These are phyloP conservation scores for Passiflora organensis DNA, from an alignment of 345 rosid species.

Conservation along the genomic window DNA sequence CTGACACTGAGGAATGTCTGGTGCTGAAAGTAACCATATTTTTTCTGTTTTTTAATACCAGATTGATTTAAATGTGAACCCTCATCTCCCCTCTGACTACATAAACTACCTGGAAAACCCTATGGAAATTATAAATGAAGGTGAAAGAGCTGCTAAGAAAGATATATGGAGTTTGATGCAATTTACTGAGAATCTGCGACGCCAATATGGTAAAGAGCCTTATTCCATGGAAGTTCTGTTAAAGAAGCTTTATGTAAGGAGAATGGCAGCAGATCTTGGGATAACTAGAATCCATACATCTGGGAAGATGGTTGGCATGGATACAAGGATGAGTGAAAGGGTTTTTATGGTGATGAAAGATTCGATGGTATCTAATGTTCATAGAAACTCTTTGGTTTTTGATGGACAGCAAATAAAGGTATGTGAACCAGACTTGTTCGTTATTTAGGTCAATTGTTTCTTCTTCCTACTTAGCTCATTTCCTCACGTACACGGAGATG, in stretches of 20 bases:
- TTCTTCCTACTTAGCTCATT: neutral
- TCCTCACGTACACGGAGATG: no score
- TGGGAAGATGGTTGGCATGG: constrained; percentile 86
- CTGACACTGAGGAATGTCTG: no score
- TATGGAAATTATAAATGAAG: constrained; percentile 69
- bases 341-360: constrained; percentile 81
- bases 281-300: constrained; percentile 62
- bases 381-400: constrained; percentile 55
- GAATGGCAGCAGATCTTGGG: constrained; percentile 98
- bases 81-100: constrained; percentile 83
- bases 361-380: constrained; percentile 62
- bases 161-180: constrained; percentile 81
- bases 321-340: constrained; percentile 69
- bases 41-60: constrained; percentile 20
- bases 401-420: constrained; percentile 79
- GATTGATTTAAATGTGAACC: constrained; percentile 78
- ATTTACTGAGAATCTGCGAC: constrained; percentile 77
- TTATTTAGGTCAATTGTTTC: neutral
- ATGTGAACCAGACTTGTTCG: constrained; percentile 13
- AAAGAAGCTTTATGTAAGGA: constrained; percentile 83
- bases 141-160: constrained; percentile 82
- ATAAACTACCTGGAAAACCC: constrained; percentile 82
- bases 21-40: neutral
- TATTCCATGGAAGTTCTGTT: constrained; percentile 78
- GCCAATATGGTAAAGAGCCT: constrained; percentile 89